Base-by-base conservation (phyloP, 139 green algal species). In the Chlamydomonas incerta region DNA sequence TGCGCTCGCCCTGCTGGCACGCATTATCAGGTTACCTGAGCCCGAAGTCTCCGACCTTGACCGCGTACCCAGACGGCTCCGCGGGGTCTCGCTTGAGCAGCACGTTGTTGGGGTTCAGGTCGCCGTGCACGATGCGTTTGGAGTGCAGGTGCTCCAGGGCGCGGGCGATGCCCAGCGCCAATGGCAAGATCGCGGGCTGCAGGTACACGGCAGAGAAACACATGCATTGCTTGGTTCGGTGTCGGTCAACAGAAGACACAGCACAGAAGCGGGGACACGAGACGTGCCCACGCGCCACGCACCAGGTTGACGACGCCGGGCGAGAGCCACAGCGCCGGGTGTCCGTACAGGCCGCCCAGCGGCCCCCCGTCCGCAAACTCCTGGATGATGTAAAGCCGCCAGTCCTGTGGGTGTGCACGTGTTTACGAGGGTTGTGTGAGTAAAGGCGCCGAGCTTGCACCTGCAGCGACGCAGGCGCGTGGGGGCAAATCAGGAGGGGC, bases 101-200 rank as follows among this genome's bases (percentile, higher is more conserved):
- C 21, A 88, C 87, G 47, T 88, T 91, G 69, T 82, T 80, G 57
- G 68, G 58, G 55, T 88, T 80, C 23, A 87, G 37, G 82, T 74
- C 65, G 21, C 92, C 92, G 60, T 95, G 92, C 5, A 95, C 60
- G 69, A 93, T 95, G 80, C 85, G 69, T 17, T 88, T 72, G 50
- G 75, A 84, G 80, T 95, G 92, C 35, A 95, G 88, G 82, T 93
- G 89, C n/a, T 73, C 62, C 69, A 95, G 75, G 15, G 87, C 92
- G 33, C 63, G 47, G 10, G 86, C 72, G 20, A 90, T 76, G 62
- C 85, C 69, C 34, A 80, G 79, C 2, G 66, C 86, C n/a, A 90
- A 26, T 15, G 60, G 28, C 60, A 66, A 1, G 20, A 66, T 31
- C 18, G 60, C 60, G 21, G 23, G 20, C 60, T 66, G 60, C 9